These are phyloP conservation scores for Penicillium canescens DNA, from an alignment of 495 filamentous ascomycete genomes.

Conservation along the genomic window DNA sequence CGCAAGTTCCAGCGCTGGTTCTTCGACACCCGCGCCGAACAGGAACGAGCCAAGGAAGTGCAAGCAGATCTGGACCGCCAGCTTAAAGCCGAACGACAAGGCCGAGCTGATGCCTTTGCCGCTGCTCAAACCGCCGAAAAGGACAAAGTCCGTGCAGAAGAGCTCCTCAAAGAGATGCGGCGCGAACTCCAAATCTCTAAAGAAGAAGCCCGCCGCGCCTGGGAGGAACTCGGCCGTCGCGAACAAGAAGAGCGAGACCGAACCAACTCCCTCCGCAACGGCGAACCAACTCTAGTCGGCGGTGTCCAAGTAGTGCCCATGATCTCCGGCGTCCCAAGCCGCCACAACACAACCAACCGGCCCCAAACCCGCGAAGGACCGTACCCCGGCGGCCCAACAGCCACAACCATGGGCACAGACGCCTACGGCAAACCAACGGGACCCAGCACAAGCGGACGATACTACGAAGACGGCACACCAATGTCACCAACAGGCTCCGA, in stretches of 20 bases:
- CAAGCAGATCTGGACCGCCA: conserved; percentile 75
- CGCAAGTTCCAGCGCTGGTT: conserved; percentile 99
- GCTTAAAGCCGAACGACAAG: conserved; percentile 70
- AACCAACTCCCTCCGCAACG: conserved; percentile 79
- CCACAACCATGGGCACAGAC: conserved; percentile 25
- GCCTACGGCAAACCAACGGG: conserved; percentile 23
- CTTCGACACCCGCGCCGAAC: conserved; percentile 86
- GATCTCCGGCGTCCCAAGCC: conserved; percentile 71
- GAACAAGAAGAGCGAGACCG: conserved; percentile 95
- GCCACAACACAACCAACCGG: conserved; percentile 53
- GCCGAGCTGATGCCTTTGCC: conserved; percentile 62
- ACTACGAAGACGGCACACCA: conserved; percentile 43
- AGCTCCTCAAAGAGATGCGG: conserved; percentile 78
- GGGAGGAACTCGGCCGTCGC: conserved; percentile 92
- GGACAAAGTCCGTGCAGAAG: conserved; percentile 68
- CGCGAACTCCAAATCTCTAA: conserved; percentile 93
- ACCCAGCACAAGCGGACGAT: conserved; percentile 32
- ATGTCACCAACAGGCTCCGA: conserved; percentile 58
- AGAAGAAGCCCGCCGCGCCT: conserved; percentile 91
- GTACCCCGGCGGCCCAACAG: conserved; percentile 31
- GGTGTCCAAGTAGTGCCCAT: conserved; percentile 97
- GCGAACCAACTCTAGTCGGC: conserved; percentile 85
- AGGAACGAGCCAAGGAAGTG: conserved; percentile 83
- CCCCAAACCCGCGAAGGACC: conserved; percentile 50
- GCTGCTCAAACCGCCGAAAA: conserved; percentile 63